phyloP scores from a whole-genome alignment of 192 early-diverging fungal species.

The Blastocladiella britannica region DNA sequence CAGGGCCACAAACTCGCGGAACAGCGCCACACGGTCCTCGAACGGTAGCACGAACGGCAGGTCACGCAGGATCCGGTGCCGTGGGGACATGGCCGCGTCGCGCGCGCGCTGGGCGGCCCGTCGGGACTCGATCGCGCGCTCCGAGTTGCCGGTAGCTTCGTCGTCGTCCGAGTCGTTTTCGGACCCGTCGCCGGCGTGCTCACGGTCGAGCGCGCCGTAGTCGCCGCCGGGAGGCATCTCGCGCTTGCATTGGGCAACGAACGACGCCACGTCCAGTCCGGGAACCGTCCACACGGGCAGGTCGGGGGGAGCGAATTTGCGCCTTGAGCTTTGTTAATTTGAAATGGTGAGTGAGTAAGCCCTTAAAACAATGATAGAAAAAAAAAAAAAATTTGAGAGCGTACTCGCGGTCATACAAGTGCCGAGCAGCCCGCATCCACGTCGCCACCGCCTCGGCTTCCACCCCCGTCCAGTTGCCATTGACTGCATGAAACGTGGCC shows the following conservation, averaged over 20 bases:
- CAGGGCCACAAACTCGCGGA: conserved; percentile 49
- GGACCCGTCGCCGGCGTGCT: conserved; percentile 8
- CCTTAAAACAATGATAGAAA: background rate
- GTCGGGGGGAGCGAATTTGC: conserved; percentile 37
- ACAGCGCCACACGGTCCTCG: conserved; percentile 65
- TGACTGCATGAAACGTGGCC: background rate
- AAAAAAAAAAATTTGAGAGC: conserved; percentile 1
- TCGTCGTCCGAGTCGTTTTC: conserved; percentile 6
- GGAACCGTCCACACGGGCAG: conserved; percentile 44
- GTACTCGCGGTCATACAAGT: background rate
- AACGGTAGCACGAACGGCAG: conserved; percentile 88
- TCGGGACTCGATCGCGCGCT: conserved; percentile 8
- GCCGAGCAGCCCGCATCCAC: background rate
- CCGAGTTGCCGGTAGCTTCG: conserved; percentile 2
- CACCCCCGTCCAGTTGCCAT: background rate
- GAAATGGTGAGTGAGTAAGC: background rate
- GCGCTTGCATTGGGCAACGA: conserved; percentile 28
- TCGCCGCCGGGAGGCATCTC: conserved; percentile 23
- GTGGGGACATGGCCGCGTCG: conserved; percentile 21
- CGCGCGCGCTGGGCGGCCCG: too few species aligned
- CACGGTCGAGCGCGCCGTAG: conserved; percentile 17
- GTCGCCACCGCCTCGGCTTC: background rate
- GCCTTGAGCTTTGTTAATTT: conserved; percentile 31
- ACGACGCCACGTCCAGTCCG: conserved; percentile 35
- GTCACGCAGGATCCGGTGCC: conserved; percentile 42